Conservation (phyloP, 441 rosid genomes). For the Cnidoscolus chayamansa region DNA sequence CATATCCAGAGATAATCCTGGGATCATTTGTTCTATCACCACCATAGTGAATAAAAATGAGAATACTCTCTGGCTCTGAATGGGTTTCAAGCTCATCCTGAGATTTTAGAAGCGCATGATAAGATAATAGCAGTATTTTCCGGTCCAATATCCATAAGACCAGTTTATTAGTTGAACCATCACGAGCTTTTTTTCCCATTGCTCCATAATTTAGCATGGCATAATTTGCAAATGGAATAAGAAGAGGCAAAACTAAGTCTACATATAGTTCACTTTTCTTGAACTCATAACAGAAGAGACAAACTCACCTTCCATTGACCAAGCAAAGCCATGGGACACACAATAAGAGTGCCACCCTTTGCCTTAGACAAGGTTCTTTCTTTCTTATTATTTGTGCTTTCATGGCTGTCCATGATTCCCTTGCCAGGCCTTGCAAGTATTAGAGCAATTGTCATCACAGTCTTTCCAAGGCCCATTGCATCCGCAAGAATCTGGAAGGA, state of each 20-base stretch:
- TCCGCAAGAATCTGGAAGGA: constrained; percentile 60
- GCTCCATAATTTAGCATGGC: background rate
- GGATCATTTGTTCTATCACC: constrained; percentile 55
- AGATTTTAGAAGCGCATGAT: constrained; percentile 10
- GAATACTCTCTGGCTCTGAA: constrained; percentile 44
- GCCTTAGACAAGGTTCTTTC: constrained; percentile 27
- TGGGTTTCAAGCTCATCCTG: constrained; percentile 76
- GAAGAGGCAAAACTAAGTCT: background rate
- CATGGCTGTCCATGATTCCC: constrained; percentile 33
- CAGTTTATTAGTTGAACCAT: constrained; percentile 1
- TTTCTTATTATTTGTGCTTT: constrained; percentile 26
- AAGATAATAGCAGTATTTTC: background rate
- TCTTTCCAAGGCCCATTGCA: constrained; percentile 83
- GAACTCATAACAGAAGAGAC: background rate
- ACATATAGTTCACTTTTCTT: background rate
- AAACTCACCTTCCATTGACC: constrained; percentile 66
- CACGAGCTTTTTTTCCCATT: background rate
- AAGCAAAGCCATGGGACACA: constrained; percentile 74
- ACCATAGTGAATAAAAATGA: constrained; percentile 61
- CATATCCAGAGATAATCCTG: constrained; percentile 42
- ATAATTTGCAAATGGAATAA: background rate
- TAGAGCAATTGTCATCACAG: constrained; percentile 72
- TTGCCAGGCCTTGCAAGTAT: constrained; percentile 54
- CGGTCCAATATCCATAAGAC: background rate
- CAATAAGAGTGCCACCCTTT: constrained; percentile 67